These are phyloP conservation scores for Prunus mongolica DNA, from an alignment of 306 rosid species.

Conservation along the genomic window DNA sequence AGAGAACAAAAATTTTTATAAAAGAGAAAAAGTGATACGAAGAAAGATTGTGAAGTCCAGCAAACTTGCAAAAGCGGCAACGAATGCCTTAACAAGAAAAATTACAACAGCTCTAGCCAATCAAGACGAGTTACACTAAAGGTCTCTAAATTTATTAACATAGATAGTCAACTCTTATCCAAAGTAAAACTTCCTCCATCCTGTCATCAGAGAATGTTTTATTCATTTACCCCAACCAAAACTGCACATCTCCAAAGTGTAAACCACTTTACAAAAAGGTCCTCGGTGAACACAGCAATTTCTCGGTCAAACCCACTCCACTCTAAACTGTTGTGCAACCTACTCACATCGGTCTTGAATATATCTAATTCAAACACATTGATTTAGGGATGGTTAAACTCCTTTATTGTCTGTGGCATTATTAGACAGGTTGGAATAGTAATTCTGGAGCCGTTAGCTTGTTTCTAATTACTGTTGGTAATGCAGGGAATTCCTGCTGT, in stretches of 20 bases:
- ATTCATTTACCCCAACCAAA: neutral
- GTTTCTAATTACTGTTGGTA: constrained; percentile 9
- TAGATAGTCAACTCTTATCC: too few relatives aligned
- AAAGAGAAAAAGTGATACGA: neutral
- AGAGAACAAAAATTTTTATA: neutral
- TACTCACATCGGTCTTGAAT: neutral
- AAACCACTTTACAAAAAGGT: neutral
- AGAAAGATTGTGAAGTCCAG: neutral
- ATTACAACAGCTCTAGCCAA: too few relatives aligned
- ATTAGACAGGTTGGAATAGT: constrained; percentile 6
- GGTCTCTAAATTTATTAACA: too few relatives aligned
- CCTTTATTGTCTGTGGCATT: neutral
- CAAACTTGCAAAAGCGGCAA: neutral
- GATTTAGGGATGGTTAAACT: neutral
- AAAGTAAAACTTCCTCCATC: too few relatives aligned
- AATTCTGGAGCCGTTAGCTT: constrained; percentile 6
- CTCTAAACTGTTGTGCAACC: neutral
- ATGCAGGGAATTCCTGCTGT: constrained; percentile 47
- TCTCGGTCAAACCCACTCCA: neutral
- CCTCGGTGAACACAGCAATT: neutral
- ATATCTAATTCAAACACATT: neutral
- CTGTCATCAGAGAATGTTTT: neutral
- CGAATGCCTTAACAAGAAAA: too few relatives aligned
- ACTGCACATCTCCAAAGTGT: neutral
- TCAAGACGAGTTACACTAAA: too few relatives aligned